Base-by-base conservation (phyloP, 257 asterid species). In the Apocynum venetum region DNA sequence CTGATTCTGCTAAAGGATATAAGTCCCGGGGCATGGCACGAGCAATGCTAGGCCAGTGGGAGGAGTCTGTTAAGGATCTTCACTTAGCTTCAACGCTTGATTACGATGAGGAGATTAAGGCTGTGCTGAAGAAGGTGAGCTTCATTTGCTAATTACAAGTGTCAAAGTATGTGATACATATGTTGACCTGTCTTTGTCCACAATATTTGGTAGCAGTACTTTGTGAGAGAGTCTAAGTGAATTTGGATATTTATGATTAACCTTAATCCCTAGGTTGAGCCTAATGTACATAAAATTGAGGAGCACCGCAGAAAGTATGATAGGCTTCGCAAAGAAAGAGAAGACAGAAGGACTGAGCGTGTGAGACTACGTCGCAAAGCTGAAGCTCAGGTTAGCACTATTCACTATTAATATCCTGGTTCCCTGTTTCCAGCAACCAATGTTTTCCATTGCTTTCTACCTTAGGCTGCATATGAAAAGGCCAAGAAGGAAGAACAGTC, bases 1-100 rank as follows among this genome's bases (percentile, higher is more conserved):
- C 99, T 35, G 99, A 96, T 85, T 96, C 99, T 77, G 99, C 99
- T 56, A 96, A 93, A 85, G 99, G 99, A 74, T 96, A 96, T 84
- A 96, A 96, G 84, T 87, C 98, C 12, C 97, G 97, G 20, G 99
- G 99, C 80, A 90, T 96, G 76, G 98, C 99, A 40, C 80, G 85
- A 8, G 89, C 97, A 53, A 91, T 91, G 97, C 97, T 96, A 73
- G 99, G 99, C 49, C 89, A 85, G 73, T 96, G 99, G 99, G 92
- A 70, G 85, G 96, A 89, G 77, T 97, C 99, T 64, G 98, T 93
- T 19, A 89, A 90, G 79, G 98, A 96, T 88, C 97, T 96, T 63
- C 99, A 91, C 78, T 48, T 91, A 85, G 99, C 99, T 35, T 96
- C 99, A 48, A 93, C 88, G 79, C 87, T 96, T 60, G 99, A 96